Conservation (phyloP, 257 asterid genomes). For the Salvia hispanica region DNA sequence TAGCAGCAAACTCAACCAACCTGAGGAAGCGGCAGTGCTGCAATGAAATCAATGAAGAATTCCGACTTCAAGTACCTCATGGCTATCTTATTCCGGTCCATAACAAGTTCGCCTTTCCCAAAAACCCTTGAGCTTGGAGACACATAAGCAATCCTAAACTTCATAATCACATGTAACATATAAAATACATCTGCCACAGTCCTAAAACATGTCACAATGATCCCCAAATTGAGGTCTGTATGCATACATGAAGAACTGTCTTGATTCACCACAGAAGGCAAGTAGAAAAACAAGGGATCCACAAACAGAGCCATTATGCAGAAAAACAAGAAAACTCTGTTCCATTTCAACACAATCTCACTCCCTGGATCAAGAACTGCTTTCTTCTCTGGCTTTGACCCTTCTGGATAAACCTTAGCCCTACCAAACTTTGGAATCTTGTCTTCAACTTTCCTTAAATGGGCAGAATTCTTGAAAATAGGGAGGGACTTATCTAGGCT, state of each 20-base stretch:
- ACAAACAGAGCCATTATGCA: conserved; percentile 79
- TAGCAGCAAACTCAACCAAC: conserved; percentile 38
- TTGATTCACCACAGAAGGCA: conserved; percentile 62
- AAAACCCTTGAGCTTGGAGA: conserved; percentile 85
- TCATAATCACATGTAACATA: conserved; percentile 57
- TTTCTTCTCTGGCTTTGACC: conserved; percentile 46
- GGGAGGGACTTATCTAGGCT: conserved; percentile 47
- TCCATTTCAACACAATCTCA: conserved; percentile 75
- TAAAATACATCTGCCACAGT: conserved; percentile 78
- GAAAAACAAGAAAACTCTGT: conserved; percentile 65
- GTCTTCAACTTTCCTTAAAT: conserved; percentile 49
- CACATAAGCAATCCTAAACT: conserved; percentile 81
- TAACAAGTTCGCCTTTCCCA: conserved; percentile 92
- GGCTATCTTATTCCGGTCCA: conserved; percentile 63
- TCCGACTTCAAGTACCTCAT: conserved; percentile 71
- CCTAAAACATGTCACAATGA: conserved; percentile 68
- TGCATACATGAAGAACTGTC: conserved; percentile 67
- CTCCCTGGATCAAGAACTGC: conserved; percentile 80
- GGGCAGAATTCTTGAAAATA: conserved; percentile 38
- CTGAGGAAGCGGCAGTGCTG: conserved; percentile 94
- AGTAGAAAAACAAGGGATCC: conserved; percentile 80
- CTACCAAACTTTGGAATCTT: conserved; percentile 55
- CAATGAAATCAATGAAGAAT: conserved; percentile 68
- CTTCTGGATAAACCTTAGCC: conserved; percentile 70
- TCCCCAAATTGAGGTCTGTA: conserved; percentile 66